phyloP scores from a whole-genome alignment of 2,329 filamentous ascomycete genomes.

The Microsporum ferrugineum region DNA sequence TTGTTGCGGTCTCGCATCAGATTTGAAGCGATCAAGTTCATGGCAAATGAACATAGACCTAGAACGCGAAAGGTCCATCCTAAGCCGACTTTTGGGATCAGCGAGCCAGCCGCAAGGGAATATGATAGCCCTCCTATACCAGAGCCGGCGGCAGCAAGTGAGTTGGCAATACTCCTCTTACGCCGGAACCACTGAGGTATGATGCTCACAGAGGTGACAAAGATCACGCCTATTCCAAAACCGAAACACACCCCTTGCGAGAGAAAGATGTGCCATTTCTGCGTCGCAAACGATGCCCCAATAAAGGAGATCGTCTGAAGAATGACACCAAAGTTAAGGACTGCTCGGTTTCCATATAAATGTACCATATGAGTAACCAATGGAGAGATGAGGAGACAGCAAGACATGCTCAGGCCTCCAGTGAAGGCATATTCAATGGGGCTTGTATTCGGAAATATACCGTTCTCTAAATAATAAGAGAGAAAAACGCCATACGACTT shows the following conservation, averaged over 20 bases:
- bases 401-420: conserved; percentile 48
- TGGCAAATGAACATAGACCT: conserved; percentile 42
- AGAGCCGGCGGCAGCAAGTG: conserved; percentile 47
- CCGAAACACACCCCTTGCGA: conserved; percentile 52
- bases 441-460: conserved; percentile 45
- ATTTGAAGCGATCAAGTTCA: conserved; percentile 44
- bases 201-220: conserved; percentile 46
- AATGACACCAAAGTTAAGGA: conserved; percentile 45
- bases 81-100: conserved; percentile 46
- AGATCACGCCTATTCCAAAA: conserved; percentile 51
- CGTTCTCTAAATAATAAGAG: conserved; percentile 45
- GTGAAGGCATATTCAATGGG: conserved; percentile 49
- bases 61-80: conserved; percentile 52
- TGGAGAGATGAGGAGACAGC: conserved; percentile 47
- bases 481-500: conserved; percentile 48
- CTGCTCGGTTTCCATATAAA: conserved; percentile 42
- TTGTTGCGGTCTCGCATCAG: conserved; percentile 49
- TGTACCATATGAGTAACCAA: conserved; percentile 45
- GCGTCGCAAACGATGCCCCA: conserved; percentile 43
- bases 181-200: conserved; percentile 53
- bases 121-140: conserved; percentile 51
- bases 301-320: conserved; percentile 46
- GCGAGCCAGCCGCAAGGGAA: conserved; percentile 46
- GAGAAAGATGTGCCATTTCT: conserved; percentile 51
- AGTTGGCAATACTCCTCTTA: conserved; percentile 48